phyloP scores from a whole-genome alignment of 2,329 filamentous ascomycete species.

The Neophaeococcomyces mojaviensis region DNA sequence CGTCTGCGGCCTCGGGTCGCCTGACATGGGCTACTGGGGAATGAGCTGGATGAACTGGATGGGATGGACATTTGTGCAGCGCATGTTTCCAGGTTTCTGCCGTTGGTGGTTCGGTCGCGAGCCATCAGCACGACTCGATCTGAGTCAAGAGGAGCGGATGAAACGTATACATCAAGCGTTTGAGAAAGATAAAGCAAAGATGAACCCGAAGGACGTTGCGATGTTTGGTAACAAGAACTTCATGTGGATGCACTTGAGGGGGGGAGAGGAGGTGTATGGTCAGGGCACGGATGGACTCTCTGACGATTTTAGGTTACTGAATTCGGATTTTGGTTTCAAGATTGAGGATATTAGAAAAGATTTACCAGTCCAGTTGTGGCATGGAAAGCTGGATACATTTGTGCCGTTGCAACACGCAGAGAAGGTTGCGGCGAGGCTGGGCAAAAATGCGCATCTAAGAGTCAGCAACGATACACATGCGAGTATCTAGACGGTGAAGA shows the following conservation, averaged over 20 bases:
- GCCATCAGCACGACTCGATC: slow-evolving; percentile 25
- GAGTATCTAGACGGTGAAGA: slow-evolving; percentile 8
- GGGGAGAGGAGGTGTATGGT: slow-evolving; percentile 21
- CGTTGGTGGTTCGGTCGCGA: slow-evolving; percentile 25
- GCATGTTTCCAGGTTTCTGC: slow-evolving; percentile 19
- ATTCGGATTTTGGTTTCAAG: slow-evolving; percentile 27
- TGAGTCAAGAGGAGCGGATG: slow-evolving; percentile 28
- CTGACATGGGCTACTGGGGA: slow-evolving; percentile 30
- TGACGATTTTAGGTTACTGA: slow-evolving; percentile 27
- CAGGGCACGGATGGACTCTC: slow-evolving; percentile 27
- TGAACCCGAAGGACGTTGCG: slow-evolving; percentile 9
- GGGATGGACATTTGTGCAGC: slow-evolving; percentile 28
- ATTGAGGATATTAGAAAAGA: slow-evolving; percentile 31
- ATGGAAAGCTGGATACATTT: slow-evolving; percentile 28
- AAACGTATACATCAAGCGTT: slow-evolving; percentile 9
- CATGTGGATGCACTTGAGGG: slow-evolving; percentile 1
- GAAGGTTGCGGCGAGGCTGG: slow-evolving; percentile 27
- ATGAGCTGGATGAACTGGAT: slow-evolving; percentile 22
- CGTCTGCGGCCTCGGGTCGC: slow-evolving; percentile 25
- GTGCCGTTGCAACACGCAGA: slow-evolving; percentile 30
- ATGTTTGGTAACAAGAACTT: not conserved
- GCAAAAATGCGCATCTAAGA: slow-evolving; percentile 25
- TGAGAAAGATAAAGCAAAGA: slow-evolving; percentile 23
- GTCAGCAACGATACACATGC: slow-evolving; percentile 31
- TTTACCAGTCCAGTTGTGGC: slow-evolving; percentile 32